These are phyloP conservation scores for Mucor mucedo DNA, from an alignment of 371 early-diverging fungal genomes.

Conservation along the genomic window DNA sequence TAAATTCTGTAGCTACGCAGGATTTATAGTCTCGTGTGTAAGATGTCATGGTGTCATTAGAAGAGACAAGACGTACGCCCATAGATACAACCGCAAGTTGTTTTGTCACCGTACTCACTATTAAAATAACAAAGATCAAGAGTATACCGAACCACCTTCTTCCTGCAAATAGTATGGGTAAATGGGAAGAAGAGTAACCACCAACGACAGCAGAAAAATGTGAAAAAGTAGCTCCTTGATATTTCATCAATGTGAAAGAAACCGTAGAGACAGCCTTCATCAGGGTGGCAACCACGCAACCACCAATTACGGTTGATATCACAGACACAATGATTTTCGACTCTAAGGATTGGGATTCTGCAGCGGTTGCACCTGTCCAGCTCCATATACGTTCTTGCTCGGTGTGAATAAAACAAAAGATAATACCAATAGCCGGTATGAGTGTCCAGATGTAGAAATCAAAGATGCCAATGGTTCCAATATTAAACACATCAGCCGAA, in stretches of 20 bases:
- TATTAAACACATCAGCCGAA: no score
- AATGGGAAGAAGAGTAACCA: neutral
- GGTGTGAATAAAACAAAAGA: neutral
- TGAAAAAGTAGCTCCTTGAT: neutral
- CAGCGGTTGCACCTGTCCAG: neutral
- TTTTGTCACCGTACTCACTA: neutral
- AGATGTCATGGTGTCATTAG: neutral
- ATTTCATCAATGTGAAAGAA: neutral
- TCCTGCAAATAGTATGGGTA: neutral
- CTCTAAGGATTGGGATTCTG: neutral
- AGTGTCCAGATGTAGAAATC: neutral
- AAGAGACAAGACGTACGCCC: neutral
- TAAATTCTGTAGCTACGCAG: neutral
- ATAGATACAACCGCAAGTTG: neutral
- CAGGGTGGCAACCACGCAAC: neutral
- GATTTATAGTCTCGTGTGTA: neutral
- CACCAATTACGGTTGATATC: neutral
- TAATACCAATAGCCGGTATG: neutral
- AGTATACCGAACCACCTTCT: neutral
- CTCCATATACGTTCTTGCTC: neutral
- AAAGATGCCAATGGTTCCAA: neutral
- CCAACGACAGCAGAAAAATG: neutral
- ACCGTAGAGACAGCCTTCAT: neutral
- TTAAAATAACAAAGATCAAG: neutral
- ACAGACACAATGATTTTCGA: neutral